These are phyloP conservation scores for Candida pseudoviswanathii DNA, from an alignment of 1,139 yeast species.

Conservation along the genomic window DNA sequence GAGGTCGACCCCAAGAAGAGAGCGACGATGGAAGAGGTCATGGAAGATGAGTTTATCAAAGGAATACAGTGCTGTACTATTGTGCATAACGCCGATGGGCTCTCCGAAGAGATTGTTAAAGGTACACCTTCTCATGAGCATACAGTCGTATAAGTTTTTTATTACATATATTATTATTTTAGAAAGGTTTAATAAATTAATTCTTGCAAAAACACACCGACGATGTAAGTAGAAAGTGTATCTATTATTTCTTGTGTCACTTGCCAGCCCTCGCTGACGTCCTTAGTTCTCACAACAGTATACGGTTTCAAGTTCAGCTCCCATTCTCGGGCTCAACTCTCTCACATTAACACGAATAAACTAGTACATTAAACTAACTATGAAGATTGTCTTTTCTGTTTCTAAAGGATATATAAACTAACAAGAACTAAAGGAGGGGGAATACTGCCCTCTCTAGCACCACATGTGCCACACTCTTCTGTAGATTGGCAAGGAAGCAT, in stretches of 20 bases:
- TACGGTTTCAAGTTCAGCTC: too few relatives aligned
- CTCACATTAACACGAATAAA: neutral
- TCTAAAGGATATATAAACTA: neutral
- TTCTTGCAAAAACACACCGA: neutral
- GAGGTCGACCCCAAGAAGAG: slow-evolving; percentile 67
- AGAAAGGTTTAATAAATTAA: neutral
- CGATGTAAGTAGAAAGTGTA: too few relatives aligned
- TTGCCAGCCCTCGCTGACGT: too few relatives aligned
- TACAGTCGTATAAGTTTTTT: slow-evolving; percentile 30
- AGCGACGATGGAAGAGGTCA: slow-evolving; percentile 68
- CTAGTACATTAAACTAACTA: neutral
- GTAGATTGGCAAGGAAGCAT: slow-evolving; percentile 54
- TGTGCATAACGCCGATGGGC: slow-evolving; percentile 39
- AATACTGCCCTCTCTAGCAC: slow-evolving; percentile 41
- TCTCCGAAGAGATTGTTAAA: slow-evolving; percentile 31
- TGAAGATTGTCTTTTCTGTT: neutral
- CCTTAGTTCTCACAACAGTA: too few relatives aligned
- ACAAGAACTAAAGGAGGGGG: neutral
- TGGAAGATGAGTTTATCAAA: slow-evolving; percentile 70
- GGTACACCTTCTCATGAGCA: slow-evolving; percentile 48
- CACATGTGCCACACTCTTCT: slow-evolving; percentile 54
- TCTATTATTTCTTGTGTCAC: too few relatives aligned
- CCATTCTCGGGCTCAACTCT: too few relatives aligned
- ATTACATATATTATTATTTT: neutral
- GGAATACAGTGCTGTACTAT: slow-evolving; percentile 54